These are phyloP conservation scores for Gaeumannomyces tritici DNA, from an alignment of 2,329 filamentous ascomycete genomes.

Conservation along the genomic window DNA sequence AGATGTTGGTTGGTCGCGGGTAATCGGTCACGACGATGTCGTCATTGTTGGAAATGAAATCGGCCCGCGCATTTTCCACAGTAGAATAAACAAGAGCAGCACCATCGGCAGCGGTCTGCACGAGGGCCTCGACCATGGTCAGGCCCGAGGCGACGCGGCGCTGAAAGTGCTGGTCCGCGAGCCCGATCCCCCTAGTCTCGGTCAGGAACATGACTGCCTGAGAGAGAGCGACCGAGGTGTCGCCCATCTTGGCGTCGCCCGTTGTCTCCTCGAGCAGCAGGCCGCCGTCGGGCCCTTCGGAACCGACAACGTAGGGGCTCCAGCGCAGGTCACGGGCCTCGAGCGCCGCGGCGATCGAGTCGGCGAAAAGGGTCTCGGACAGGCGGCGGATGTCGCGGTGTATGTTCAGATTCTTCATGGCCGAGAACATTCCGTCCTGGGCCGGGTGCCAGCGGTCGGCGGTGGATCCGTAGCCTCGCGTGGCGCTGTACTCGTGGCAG, in stretches of 20 bases:
- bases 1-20: not conserved
- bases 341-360: not conserved
- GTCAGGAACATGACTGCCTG: slow-evolving; percentile 2
- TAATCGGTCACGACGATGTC: not conserved
- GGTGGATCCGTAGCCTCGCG: not conserved
- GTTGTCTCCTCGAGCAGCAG: not conserved
- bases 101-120: not conserved
- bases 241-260: slow-evolving; percentile 1
- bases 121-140: slow-evolving; percentile 2
- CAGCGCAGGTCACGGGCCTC: slow-evolving; percentile 2
- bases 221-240: not conserved
- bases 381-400: slow-evolving; percentile 1
- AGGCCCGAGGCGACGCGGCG: not conserved
- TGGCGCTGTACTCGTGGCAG: not conserved
- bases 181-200: slow-evolving; percentile 3
- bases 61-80: not conserved
- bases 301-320: slow-evolving; percentile 1
- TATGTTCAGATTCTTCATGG: slow-evolving; percentile 3
- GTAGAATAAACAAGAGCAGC: not conserved
- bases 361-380: slow-evolving; percentile 2
- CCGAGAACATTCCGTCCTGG: not conserved
- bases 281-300: not conserved
- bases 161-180: slow-evolving; percentile 3
- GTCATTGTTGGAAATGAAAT: not conserved
- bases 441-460: not conserved